Conservation (phyloP, 2,329 filamentous ascomycete genomes). For the Scedosporium minutisporum region DNA sequence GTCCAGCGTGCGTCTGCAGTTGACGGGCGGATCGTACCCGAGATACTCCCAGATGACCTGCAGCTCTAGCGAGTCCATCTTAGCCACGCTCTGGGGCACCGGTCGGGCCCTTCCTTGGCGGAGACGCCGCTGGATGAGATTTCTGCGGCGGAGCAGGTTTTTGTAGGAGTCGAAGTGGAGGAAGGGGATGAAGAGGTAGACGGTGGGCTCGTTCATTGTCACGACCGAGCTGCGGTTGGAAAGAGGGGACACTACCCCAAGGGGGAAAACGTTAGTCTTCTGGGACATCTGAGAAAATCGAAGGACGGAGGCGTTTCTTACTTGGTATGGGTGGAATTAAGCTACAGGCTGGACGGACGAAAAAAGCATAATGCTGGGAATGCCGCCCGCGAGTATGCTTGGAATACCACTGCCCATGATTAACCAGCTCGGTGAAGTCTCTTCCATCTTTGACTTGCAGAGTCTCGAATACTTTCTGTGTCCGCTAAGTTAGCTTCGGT, state of each 20-base stretch:
- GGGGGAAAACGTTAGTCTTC: background rate
- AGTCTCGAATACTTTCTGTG: slow-evolving; percentile 33
- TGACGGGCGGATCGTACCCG: slow-evolving; percentile 49
- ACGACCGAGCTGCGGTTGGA: slow-evolving; percentile 19
- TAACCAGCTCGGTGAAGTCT: slow-evolving; percentile 30
- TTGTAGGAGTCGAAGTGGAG: slow-evolving; percentile 57
- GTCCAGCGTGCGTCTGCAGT: slow-evolving; percentile 52
- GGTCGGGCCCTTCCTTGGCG: slow-evolving; percentile 45
- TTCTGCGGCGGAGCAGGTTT: slow-evolving; percentile 44
- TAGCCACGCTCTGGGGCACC: slow-evolving; percentile 42
- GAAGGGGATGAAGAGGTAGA: slow-evolving; percentile 47
- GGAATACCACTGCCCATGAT: slow-evolving; percentile 37
- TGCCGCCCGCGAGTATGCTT: slow-evolving; percentile 39
- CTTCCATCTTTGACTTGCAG: slow-evolving; percentile 26
- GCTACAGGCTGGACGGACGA: slow-evolving; percentile 37
- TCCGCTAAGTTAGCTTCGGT: slow-evolving; percentile 12
- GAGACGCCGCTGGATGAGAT: slow-evolving; percentile 42
- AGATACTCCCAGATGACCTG: slow-evolving; percentile 56
- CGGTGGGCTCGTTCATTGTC: slow-evolving; percentile 17
- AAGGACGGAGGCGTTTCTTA: slow-evolving; percentile 12
- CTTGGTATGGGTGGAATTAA: slow-evolving; percentile 29
- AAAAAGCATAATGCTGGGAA: slow-evolving; percentile 39
- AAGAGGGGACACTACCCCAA: slow-evolving; percentile 23
- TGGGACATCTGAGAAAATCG: background rate
- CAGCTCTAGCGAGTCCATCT: slow-evolving; percentile 45